Conservation (phyloP, 2,329 filamentous ascomycete species). For the Grosmannia clavigera region DNA sequence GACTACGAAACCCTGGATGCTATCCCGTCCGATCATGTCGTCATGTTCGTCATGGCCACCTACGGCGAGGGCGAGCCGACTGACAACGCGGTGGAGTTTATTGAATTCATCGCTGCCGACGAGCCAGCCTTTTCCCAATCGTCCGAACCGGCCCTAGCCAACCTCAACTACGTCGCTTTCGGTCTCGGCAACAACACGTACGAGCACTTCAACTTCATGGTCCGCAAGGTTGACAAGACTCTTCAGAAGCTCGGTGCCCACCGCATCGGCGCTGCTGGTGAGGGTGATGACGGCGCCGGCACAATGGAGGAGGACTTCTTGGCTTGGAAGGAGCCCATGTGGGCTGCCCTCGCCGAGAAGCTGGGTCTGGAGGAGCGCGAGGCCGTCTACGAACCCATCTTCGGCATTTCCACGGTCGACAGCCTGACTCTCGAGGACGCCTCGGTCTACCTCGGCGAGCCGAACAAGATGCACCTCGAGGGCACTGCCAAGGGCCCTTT, state of each 20-base stretch:
- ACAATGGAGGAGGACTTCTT: conserved; percentile 99
- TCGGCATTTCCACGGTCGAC: conserved; percentile 66
- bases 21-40: conserved; percentile 79
- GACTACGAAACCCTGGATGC: conserved; percentile 89
- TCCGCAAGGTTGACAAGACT: conserved; percentile 76
- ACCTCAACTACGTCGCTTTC: conserved; percentile 88
- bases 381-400: conserved; percentile 87
- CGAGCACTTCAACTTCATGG: conserved; percentile 98
- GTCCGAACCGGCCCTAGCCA: conserved; percentile 59
- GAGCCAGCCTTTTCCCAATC: conserved; percentile 70
- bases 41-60: conserved; percentile 90
- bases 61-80: conserved; percentile 98
- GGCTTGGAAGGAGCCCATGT: conserved; percentile 99
- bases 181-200: conserved; percentile 99
- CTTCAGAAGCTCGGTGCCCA: conserved; percentile 72
- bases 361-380: conserved; percentile 92
- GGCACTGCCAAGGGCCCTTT: conserved; percentile 74
- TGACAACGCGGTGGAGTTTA: conserved; percentile 97
- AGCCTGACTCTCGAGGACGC: conserved; percentile 61
- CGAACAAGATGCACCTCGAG: conserved; percentile 90
- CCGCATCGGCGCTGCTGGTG: conserved; percentile 76
- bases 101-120: conserved; percentile 83
- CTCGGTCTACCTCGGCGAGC: conserved; percentile 88
- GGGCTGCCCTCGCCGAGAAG: conserved; percentile 68
- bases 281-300: conserved; percentile 93